Percentiles rank a stretch among this genome's conserved stretches.
These are phyloP conservation scores for Lecanicillium sp. DNA, from an alignment of 2,329 filamentous ascomycete species.

Conservation along the genomic window DNA sequence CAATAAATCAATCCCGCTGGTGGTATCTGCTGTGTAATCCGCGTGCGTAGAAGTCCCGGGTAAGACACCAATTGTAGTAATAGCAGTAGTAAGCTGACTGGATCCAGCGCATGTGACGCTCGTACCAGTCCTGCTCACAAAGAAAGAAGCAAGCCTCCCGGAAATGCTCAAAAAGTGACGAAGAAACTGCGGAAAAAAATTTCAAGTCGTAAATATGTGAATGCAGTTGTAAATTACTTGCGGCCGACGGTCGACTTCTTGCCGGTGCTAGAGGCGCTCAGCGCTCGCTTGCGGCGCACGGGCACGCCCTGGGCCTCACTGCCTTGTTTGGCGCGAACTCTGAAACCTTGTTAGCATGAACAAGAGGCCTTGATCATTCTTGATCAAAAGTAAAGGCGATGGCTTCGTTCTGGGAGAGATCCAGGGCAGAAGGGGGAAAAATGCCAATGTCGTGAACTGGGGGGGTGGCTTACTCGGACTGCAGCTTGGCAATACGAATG, in stretches of 20 bases:
- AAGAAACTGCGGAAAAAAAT: neutral
- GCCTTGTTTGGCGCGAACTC: constrained; percentile 10
- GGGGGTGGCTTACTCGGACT: constrained; percentile 38
- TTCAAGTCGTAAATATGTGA: no score
- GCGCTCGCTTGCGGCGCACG: constrained; percentile 11
- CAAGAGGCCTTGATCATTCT: no score
- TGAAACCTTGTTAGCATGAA: neutral
- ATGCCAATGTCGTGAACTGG: neutral
- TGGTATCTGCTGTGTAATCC: neutral
- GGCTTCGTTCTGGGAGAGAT: no score
- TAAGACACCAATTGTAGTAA: constrained; percentile 3
- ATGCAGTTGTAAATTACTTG: neutral
- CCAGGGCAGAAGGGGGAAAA: neutral
- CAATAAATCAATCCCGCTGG: neutral
- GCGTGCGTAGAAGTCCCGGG: constrained; percentile 8
- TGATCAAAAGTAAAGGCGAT: no score
- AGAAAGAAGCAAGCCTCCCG: neutral
- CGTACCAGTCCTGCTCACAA: neutral
- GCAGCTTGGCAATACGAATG: constrained; percentile 42
- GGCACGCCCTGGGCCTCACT: constrained; percentile 7
- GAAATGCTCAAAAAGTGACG: no score
- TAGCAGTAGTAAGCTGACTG: constrained; percentile 7
- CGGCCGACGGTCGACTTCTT: constrained; percentile 4
- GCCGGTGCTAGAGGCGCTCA: constrained; percentile 8
- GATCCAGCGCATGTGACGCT: neutral